Base-by-base conservation (phyloP, 2,329 filamentous ascomycete genomes). In the Fusarium miscanthi region DNA sequence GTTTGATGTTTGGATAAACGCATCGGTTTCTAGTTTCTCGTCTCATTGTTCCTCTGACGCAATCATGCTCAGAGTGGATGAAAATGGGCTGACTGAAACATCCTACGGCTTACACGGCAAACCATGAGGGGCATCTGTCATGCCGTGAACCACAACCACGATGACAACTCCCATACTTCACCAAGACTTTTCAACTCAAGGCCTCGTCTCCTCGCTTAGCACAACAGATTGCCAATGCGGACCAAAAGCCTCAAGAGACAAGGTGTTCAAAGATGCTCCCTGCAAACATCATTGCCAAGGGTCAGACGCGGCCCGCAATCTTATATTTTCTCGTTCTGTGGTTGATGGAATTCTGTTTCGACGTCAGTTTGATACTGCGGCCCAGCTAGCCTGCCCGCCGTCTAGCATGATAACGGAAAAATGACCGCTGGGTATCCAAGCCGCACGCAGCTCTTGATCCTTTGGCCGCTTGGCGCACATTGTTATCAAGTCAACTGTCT, bases 291-390 rank as follows among this genome's bases (percentile, higher is more conserved):
- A 66, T 65, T 53, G 43, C 56, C 71, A 64, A 71, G 71, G 49
- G 46, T 63, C 54, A 66, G 49, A 58, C 49, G 52, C 62, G 72
- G 63, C 75, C 71, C 75, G 74, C 74, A 59, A 63, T 63, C 71
- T 77, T 70, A 35, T 63, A 54, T 63, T 70, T 65, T 65, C 75
- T 67, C 67, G 75, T 59, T 42, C 69, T 77, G 70, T 77, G 75
- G 74, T 77, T 77, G 75, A 77, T 75, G 75, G 75, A 77, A 76
- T 69, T 72, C 60, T 54, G 53, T 63, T 76, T 75, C 72, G 27
- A 75, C 74, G 54, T 72, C 66, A 70, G 61, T 72, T 72, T 51
- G 58, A 62, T 56, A 68, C 59, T 53, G 61, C 62, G 43, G 59
- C 57, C 64, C 48, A 46, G 54, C 40, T 67, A 41, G 49, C 35